Percentiles rank a stretch among this genome's conserved stretches.
These are phyloP conservation scores for Stropharia rugosoannulata DNA, from an alignment of 768 basidiomycete genomes.

Conservation along the genomic window DNA sequence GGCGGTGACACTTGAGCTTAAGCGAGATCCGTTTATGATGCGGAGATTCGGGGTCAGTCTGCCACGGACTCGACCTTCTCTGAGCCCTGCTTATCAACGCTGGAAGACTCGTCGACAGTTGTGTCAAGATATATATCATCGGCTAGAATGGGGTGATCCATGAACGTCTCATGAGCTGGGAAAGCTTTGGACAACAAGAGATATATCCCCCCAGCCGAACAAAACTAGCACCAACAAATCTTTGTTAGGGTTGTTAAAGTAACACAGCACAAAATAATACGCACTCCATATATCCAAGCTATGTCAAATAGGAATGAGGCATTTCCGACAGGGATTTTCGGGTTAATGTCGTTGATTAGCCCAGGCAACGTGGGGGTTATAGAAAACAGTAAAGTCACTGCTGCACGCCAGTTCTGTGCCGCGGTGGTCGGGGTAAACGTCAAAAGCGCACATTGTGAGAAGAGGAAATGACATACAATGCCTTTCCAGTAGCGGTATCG, in stretches of 20 bases:
- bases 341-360: conserved; percentile 72
- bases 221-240: conserved; percentile 30
- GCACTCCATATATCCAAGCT: conserved; percentile 75
- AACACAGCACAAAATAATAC: conserved; percentile 19
- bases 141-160: conserved; percentile 32
- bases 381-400: conserved; percentile 63
- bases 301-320: conserved; percentile 61
- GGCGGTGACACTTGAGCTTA: too few relatives aligned
- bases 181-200: conserved; percentile 36
- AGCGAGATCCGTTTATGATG: too few relatives aligned
- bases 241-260: background rate
- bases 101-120: conserved; percentile 9
- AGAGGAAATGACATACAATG: conserved; percentile 46
- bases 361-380: conserved; percentile 77
- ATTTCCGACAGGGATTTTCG: conserved; percentile 59
- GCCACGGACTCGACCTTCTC: background rate
- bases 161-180: conserved; percentile 41
- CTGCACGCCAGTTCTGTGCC: conserved; percentile 78
- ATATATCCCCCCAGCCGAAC: conserved; percentile 32
- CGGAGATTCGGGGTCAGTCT: too few relatives aligned
- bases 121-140: conserved; percentile 19
- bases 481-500: conserved; percentile 79
- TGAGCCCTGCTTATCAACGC: background rate
- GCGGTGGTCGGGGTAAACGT: background rate
- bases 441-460: background rate